phyloP scores from a whole-genome alignment of 495 filamentous ascomycete genomes.

The Penicillium soppii region DNA sequence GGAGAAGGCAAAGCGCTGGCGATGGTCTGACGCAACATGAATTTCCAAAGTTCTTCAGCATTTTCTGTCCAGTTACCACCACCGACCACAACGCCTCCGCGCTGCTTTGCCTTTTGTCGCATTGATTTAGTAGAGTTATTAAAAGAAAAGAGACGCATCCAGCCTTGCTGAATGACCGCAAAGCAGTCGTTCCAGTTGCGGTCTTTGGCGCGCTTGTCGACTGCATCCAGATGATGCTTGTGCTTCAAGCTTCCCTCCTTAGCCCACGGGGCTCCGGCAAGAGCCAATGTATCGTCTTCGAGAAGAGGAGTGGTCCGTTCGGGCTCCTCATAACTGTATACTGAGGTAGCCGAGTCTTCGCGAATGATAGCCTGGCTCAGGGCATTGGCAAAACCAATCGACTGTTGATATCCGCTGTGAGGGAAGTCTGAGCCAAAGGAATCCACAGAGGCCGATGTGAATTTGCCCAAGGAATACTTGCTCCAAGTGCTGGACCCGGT shows the following conservation, averaged over 20 bases:
- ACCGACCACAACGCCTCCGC: conserved; percentile 71
- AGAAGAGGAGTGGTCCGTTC: conserved; percentile 67
- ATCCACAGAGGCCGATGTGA: conserved; percentile 87
- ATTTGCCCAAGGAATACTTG: conserved; percentile 84
- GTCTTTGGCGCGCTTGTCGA: conserved; percentile 89
- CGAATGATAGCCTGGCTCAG: conserved; percentile 95
- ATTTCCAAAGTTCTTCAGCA: conserved; percentile 81
- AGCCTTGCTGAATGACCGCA: conserved; percentile 97
- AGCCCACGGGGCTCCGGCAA: conserved; percentile 92
- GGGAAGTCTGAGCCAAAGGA: conserved; percentile 79
- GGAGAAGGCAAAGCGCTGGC: conserved; percentile 86
- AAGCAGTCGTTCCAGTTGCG: conserved; percentile 94
- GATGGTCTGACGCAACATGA: conserved; percentile 88
- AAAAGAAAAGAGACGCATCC: conserved; percentile 93
- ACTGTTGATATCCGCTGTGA: conserved; percentile 86
- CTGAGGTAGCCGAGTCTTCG: conserved; percentile 69
- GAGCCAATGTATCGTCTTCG: conserved; percentile 87
- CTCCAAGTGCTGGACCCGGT: conserved; percentile 91
- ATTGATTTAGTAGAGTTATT: conserved; percentile 67
- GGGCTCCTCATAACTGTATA: conserved; percentile 47
- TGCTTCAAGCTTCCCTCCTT: conserved; percentile 96
- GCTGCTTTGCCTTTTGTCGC: conserved; percentile 64
- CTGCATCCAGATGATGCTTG: conserved; percentile 89
- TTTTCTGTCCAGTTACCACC: conserved; percentile 98
- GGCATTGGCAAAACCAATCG: conserved; percentile 96